Conservation (phyloP, 2,329 filamentous ascomycete genomes). For the Scytalidium sp. region DNA sequence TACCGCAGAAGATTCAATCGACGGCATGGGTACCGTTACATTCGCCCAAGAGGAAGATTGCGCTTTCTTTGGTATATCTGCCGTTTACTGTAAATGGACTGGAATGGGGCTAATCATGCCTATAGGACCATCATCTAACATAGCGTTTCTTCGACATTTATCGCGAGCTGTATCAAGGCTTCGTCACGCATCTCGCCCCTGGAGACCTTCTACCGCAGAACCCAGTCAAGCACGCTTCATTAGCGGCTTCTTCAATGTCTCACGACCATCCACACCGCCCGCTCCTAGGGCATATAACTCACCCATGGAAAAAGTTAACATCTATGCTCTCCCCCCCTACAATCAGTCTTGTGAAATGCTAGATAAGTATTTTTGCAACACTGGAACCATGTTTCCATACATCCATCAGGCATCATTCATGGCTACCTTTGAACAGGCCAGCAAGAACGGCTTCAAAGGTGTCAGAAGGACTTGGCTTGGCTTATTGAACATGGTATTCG, state of each 20-base stretch:
- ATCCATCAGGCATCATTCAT: conserved; percentile 34
- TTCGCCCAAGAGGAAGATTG: conserved; percentile 29
- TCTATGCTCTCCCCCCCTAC: conserved; percentile 30
- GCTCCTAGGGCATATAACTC: neutral
- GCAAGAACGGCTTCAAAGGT: conserved; percentile 26
- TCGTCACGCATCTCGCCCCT: neutral
- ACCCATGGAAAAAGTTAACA: conserved; percentile 20
- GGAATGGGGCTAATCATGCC: neutral
- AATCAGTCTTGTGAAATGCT: conserved; percentile 27
- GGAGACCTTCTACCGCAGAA: neutral
- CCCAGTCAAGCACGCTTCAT: neutral
- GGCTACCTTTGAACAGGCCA: conserved; percentile 30
- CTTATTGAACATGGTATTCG: conserved; percentile 47
- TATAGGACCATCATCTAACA: conserved; percentile 39
- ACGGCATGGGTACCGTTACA: conserved; percentile 30
- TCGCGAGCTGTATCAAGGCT: conserved; percentile 24
- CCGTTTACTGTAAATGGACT: neutral
- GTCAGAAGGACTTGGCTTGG: conserved; percentile 47
- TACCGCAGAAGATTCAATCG: conserved; percentile 18
- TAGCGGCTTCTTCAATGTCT: conserved; percentile 16
- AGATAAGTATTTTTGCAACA: conserved; percentile 33
- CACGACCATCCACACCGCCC: conserved; percentile 17
- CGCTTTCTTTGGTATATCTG: conserved; percentile 30
- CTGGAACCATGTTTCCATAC: conserved; percentile 36
- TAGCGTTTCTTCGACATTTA: conserved; percentile 36